phyloP scores from a whole-genome alignment of 495 filamentous ascomycete genomes.

The Chlorociboria aeruginascens region DNA sequence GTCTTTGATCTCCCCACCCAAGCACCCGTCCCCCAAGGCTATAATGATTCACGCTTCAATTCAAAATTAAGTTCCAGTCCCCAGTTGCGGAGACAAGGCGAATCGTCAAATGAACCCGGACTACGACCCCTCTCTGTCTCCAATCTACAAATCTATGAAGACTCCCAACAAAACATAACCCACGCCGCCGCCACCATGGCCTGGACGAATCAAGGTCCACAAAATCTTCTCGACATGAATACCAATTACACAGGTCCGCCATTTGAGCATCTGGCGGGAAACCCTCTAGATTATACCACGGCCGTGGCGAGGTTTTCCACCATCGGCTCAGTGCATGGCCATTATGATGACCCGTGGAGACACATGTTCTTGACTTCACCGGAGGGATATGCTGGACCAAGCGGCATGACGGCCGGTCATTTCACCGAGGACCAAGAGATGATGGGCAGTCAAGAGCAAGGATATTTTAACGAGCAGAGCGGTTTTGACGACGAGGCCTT shows the following conservation, averaged over 20 bases:
- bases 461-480: too few relatives aligned
- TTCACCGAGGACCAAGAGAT: too few relatives aligned
- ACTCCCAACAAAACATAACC: not conserved
- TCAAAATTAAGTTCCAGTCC: not conserved
- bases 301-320: constrained; percentile 8
- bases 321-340: constrained; percentile 8
- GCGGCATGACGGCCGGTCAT: too few relatives aligned
- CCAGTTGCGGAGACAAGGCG: not conserved
- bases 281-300: constrained; percentile 4
- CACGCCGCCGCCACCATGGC: not conserved
- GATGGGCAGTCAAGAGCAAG: too few relatives aligned
- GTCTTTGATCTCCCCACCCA: constrained; percentile 8
- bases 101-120: not conserved
- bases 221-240: not conserved
- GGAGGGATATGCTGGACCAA: too few relatives aligned
- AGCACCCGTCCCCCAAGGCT: constrained; percentile 12
- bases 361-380: not conserved
- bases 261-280: not conserved
- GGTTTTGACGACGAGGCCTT: too few relatives aligned
- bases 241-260: not conserved
- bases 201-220: not conserved
- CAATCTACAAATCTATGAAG: not conserved
- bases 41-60: constrained; percentile 6
- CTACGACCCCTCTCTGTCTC: not conserved
- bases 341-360: constrained; percentile 13